Percentiles rank a stretch among this genome's conserved stretches.
phyloP scores from a whole-genome alignment of 106 monocot genomes.

The Xerophyta viscosa region DNA sequence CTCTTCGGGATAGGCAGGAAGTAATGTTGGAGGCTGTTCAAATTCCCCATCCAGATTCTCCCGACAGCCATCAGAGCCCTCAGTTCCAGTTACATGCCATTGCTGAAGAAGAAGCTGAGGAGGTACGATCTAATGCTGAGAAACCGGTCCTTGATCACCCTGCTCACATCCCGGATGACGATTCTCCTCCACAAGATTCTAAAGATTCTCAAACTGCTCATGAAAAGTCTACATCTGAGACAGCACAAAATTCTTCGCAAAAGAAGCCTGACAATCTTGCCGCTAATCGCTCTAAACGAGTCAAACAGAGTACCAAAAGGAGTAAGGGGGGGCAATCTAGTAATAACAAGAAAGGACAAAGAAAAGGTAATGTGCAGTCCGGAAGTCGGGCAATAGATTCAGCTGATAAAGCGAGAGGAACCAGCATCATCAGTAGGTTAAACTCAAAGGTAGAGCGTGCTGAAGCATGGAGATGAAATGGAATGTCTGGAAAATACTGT shows the following conservation, averaged over 20 bases:
- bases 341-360: constrained; percentile 24
- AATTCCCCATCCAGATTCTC: constrained; percentile 20
- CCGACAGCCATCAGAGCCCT: constrained; percentile 38
- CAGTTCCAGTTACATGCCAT: constrained; percentile 13
- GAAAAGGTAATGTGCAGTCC: constrained; percentile 28
- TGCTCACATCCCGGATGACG: constrained; percentile 15
- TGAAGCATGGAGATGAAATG: constrained; percentile 82
- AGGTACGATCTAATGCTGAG: constrained; percentile 18
- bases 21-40: constrained; percentile 14
- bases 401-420: constrained; percentile 47
- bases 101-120: constrained; percentile 19
- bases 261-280: constrained; percentile 8
- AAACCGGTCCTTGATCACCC: constrained; percentile 23
- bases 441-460: constrained; percentile 58
- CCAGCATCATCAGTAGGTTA: constrained; percentile 62
- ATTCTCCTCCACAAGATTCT: not conserved
- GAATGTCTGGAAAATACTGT: too few species aligned
- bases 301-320: constrained; percentile 13
- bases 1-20: constrained; percentile 59
- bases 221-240: constrained; percentile 5
- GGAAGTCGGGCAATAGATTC: not conserved
- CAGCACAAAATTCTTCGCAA: constrained; percentile 5
- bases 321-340: constrained; percentile 16
- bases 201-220: constrained; percentile 2
- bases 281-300: constrained; percentile 1